Percentiles rank a stretch among this genome's conserved stretches.
phyloP scores from a whole-genome alignment of 768 basidiomycete species.

The Hydnomerulius pinastri region DNA sequence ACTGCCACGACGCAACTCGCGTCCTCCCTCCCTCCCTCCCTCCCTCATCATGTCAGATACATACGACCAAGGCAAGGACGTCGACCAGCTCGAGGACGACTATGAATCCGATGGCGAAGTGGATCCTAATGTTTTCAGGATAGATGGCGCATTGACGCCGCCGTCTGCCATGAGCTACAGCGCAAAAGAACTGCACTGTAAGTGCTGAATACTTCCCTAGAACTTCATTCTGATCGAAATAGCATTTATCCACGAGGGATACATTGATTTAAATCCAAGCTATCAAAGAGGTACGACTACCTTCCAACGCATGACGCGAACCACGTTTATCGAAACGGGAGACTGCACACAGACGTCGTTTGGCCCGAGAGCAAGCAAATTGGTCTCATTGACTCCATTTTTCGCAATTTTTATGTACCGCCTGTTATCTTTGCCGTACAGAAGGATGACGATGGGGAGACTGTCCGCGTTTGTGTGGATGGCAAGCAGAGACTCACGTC shows the following conservation, averaged over 20 bases:
- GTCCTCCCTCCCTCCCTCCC: background rate
- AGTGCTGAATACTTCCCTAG: constrained; percentile 15
- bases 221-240: constrained; percentile 2
- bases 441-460: constrained; percentile 42
- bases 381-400: constrained; percentile 51
- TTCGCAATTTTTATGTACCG: constrained; percentile 55
- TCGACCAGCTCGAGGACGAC: constrained; percentile 50
- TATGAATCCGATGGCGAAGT: constrained; percentile 43
- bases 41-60: constrained; percentile 17
- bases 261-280: constrained; percentile 67
- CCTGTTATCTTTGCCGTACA: constrained; percentile 50
- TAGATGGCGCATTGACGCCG: constrained; percentile 42
- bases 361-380: constrained; percentile 73
- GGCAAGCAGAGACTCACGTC: constrained; percentile 56
- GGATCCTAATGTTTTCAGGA: constrained; percentile 44
- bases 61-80: constrained; percentile 37
- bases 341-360: constrained; percentile 57
- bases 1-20: background rate
- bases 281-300: constrained; percentile 65
- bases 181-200: constrained; percentile 50
- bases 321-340: constrained; percentile 2
- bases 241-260: constrained; percentile 70
- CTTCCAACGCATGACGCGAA: background rate
- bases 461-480: constrained; percentile 48
- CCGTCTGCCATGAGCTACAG: constrained; percentile 44